Evolutionary conservation across 1,284 basidiomycete species (phyloP), one percentile per base, ranked within the genome.

Genomic region (Meripilus lineatus): DNA sequence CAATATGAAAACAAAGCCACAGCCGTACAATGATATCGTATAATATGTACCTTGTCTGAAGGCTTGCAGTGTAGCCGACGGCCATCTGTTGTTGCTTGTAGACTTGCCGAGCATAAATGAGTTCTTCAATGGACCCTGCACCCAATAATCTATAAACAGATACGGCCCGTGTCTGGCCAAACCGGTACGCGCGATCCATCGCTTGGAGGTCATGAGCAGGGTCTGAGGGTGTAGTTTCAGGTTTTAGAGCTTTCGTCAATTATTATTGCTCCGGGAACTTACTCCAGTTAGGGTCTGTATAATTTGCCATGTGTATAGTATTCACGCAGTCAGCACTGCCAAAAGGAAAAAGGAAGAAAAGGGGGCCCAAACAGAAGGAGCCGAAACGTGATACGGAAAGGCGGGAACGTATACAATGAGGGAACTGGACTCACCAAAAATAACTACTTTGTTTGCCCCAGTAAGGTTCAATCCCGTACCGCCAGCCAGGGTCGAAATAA

Each of bases 271-370:
- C n/a, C n/a, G n/a, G n/a, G 28, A 13, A 65, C 83, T 54, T 61
- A 87, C 87, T 93, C 89, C 89, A 92, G 50, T 89, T 89, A 4
- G 90, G 90, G 68, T 93, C 89, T 86, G 47, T n/a, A n/a, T n/a
- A n/a, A n/a, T n/a, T n/a, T n/a, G n/a, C n/a, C n/a, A n/a, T n/a
- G n/a, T n/a, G n/a, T n/a, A n/a, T n/a, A n/a, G n/a, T n/a, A n/a
- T n/a, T n/a, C n/a, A n/a, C n/a, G n/a, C n/a, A n/a, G n/a, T n/a
- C 17, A 17, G 39, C 37, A 17, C 26, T 34, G 3, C 2, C 14
- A 2, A 42, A 35, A 30, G 6, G 2, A 10, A 17, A 3, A 6
- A 35, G 15, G 7, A 20, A 32, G 33, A 15, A 32, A 32, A 10
- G 10, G 10, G n/a, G 10, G 28, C 10, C 28, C 28, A n/a, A n/a